Evolutionary conservation across 2,329 filamentous ascomycete species (phyloP).

Genomic region (Diaporthe helianthi): DNA sequence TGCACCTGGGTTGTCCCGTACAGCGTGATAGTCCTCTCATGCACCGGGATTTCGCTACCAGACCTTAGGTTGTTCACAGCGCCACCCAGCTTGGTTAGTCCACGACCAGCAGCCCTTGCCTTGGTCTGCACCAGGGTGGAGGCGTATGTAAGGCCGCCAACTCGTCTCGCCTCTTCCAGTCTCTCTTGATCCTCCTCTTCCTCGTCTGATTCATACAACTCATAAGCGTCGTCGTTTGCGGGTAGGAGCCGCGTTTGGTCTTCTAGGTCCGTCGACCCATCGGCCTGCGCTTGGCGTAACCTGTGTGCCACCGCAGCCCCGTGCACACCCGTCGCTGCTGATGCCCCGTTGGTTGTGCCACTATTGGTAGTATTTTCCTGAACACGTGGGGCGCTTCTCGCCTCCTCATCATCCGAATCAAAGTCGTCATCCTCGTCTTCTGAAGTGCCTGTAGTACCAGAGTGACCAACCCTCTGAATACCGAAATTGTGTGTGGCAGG

Average conservation of each 20-base stretch:
- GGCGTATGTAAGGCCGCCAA: slow-evolving; percentile 80
- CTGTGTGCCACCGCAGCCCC: slow-evolving; percentile 40
- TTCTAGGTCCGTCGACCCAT: slow-evolving; percentile 69
- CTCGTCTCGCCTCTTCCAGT: slow-evolving; percentile 77
- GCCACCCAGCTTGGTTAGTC: slow-evolving; percentile 51
- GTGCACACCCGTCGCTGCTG: slow-evolving; percentile 47
- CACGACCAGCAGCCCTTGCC: slow-evolving; percentile 50
- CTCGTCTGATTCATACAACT: slow-evolving; percentile 89
- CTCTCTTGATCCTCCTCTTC: slow-evolving; percentile 78
- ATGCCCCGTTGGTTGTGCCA: slow-evolving; percentile 36
- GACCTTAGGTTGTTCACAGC: slow-evolving; percentile 63
- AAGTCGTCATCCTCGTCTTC: slow-evolving; percentile 76
- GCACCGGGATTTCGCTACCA: slow-evolving; percentile 62
- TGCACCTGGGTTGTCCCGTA: slow-evolving; percentile 64
- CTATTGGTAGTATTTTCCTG: slow-evolving; percentile 18
- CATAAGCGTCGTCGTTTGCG: slow-evolving; percentile 72
- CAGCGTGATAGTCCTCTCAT: slow-evolving; percentile 59
- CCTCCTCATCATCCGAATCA: slow-evolving; percentile 71
- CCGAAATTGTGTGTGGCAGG: slow-evolving; percentile 88
- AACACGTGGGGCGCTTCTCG: slow-evolving; percentile 34
- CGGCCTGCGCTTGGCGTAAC: slow-evolving; percentile 47
- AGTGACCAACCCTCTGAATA: slow-evolving; percentile 80
- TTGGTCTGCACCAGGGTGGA: slow-evolving; percentile 62
- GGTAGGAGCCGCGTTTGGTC: slow-evolving; percentile 73
- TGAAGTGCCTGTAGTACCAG: slow-evolving; percentile 78